Base-by-base conservation (phyloP, 768 basidiomycete species). In the Clathrus columnatus region DNA sequence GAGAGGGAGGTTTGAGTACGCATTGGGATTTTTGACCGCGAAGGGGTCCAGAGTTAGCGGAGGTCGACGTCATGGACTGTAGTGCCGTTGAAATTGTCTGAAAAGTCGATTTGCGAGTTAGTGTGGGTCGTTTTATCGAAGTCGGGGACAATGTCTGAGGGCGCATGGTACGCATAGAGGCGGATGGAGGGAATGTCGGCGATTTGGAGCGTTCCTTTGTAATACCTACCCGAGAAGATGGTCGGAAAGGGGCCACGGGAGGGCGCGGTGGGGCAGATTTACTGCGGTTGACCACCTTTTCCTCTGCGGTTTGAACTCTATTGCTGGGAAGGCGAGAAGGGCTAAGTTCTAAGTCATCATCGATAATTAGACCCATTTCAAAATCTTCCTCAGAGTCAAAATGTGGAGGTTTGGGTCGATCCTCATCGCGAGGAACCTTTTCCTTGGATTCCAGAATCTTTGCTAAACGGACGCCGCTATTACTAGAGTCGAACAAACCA, bases 1-100 rank as follows among this genome's bases (percentile, higher is more conserved):
- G 85, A 5, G 81, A 81, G 24, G 84, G 82, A 1, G 84, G 82
- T 64, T 91, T 90, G 52, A 91, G 77, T 32, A 84, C 87, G 5
- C 85, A 82, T 64, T 88, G 86, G 2, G 88, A 90, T 64, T 91
- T 91, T 72, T 91, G 88, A 18, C 83, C 84, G 21, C 88, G 83
- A 58, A 91, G 78, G 66, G 84, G 85, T 51, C 79, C 82, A 56
- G 84, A 80, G 8, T 81, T 76, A 36, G 74, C 73, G 28, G 77
- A 63, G 20, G 28, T 42, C 20, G 48, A n/a, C 10, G 36, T 49
- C 75, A 72, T 28, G 70, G 45, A 43, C 7, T 49, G 50, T 17
- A 79, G 72, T 52, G 71, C 72, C 41, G 79, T 69, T 14, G 77
- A 69, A 60, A 83, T 72, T 48, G 78, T 73, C 65, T 83, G 82